Conservation (phyloP, 371 early-diverging fungal genomes). For the Capniomyces stellatus region DNA sequence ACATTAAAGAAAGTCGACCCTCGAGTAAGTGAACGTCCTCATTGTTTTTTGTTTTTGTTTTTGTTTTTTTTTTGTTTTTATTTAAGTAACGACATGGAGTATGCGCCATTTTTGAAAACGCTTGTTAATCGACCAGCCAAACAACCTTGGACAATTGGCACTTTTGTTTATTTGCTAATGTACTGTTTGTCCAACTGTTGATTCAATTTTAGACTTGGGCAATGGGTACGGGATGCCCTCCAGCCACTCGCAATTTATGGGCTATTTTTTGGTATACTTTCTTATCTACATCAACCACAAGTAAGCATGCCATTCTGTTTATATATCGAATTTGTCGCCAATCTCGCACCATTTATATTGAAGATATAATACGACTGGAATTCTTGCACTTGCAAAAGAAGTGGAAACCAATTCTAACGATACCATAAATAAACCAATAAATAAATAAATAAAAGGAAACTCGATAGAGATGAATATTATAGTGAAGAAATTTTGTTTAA, state of each 20-base stretch:
- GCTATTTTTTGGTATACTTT: slow-evolving; percentile 52
- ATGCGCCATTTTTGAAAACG: no score
- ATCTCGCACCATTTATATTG: neutral
- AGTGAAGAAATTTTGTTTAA: no score
- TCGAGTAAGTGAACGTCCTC: neutral
- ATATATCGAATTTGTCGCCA: neutral
- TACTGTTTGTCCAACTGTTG: neutral
- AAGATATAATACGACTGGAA: neutral
- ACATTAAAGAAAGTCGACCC: slow-evolving; percentile 56
- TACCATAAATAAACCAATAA: no score
- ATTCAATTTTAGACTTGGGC: slow-evolving; percentile 38
- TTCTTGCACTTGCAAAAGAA: neutral
- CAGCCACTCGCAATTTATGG: slow-evolving; percentile 82
- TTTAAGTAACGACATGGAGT: no score
- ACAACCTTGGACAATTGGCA: no score
- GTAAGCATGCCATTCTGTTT: slow-evolving; percentile 19
- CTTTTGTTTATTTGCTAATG: neutral
- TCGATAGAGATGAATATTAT: no score
- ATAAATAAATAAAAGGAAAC: no score
- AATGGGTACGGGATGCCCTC: slow-evolving; percentile 91
- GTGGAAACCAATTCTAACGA: no score
- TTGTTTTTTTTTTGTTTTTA: neutral
- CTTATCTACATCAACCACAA: slow-evolving; percentile 33
- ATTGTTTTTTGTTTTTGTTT: neutral
- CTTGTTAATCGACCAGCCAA: no score